phyloP scores from a whole-genome alignment of 2,329 filamentous ascomycete genomes.

The Beauveria medogensis region DNA sequence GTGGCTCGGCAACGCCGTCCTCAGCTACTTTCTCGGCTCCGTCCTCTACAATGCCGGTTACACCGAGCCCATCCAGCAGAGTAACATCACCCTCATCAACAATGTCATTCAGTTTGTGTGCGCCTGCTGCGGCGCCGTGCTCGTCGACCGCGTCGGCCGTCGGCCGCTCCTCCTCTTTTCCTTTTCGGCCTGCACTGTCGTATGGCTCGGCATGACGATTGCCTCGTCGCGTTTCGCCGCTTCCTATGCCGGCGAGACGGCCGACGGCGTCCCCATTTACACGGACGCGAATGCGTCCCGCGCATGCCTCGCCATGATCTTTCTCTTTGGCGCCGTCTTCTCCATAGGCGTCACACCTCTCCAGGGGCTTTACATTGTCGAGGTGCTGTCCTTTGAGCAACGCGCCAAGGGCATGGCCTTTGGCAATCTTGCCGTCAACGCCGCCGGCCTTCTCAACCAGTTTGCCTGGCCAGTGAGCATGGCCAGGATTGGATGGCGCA shows the following conservation, averaged over 20 bases:
- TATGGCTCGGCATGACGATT: constrained; percentile 44
- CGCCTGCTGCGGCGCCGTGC: constrained; percentile 27
- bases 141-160: constrained; percentile 34
- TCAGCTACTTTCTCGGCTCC: constrained; percentile 38
- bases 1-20: constrained; percentile 29
- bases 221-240: constrained; percentile 31
- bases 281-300: constrained; percentile 28
- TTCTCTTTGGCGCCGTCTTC: constrained; percentile 43
- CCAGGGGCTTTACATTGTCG: constrained; percentile 41
- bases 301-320: constrained; percentile 42
- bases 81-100: constrained; percentile 37
- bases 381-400: constrained; percentile 45
- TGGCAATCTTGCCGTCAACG: constrained; percentile 35
- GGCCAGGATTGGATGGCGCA: constrained; percentile 43
- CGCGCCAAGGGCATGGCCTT: constrained; percentile 50
- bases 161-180: constrained; percentile 44
- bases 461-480: constrained; percentile 39
- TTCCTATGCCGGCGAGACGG: constrained; percentile 22
- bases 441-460: constrained; percentile 36
- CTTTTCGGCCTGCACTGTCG: constrained; percentile 37
- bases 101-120: constrained; percentile 35
- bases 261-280: constrained; percentile 18
- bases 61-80: constrained; percentile 27
- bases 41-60: constrained; percentile 40
- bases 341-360: constrained; percentile 32